Base-by-base conservation (phyloP, 225 moss, liverwort and hornwort genomes). In the Marchantia paleacea region DNA sequence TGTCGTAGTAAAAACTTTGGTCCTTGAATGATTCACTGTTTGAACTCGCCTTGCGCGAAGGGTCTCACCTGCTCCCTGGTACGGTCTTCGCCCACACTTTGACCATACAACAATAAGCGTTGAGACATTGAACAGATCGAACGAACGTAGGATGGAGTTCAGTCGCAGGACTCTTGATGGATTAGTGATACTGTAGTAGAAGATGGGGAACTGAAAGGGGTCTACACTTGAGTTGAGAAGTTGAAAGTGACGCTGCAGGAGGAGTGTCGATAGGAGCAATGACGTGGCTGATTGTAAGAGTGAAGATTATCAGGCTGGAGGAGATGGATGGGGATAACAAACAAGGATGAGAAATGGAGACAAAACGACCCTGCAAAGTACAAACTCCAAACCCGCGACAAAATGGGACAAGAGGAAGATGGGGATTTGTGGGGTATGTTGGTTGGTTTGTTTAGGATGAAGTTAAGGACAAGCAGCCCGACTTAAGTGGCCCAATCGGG, bases 401-500 rank as follows among this genome's bases (percentile, higher is more conserved):
- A 65, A 65, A 65, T 65, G 26, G 65, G n/a, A 65, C 65, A 65
- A 24, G 65, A 65, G 26, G 65, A 65, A 24, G 65, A 57, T 57
- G 57, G 13, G 57, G 19, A 57, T 12, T 57, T 39, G 39, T 39
- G 39, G 39, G 39, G 39, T 39, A 39, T 24, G 65, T 65, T 65
- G n/a, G 65, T 65, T 65, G 26, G 65, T 26, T 24, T 7, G 65
- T 65, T 65, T 65, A 7, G 7, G 0, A 65, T 65, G 26, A 12
- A 65, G 65, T 65, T 10, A 65, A 24, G n/a, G 26, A 11, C 2
- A 28, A 57, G 57, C 57, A 57, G 57, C 4, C 19, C 19, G 57
- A 57, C 4, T 57, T 57, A 19, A 57, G 57, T 4, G 13, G 57
- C 57, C 13, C 57, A 13, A 57, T 57, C 57, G 57, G 19, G 57